Evolutionary conservation across 345 rosid genomes (phyloP), one percentile per base, ranked within the genome.

Genomic region (Salix koriyanagi): DNA sequence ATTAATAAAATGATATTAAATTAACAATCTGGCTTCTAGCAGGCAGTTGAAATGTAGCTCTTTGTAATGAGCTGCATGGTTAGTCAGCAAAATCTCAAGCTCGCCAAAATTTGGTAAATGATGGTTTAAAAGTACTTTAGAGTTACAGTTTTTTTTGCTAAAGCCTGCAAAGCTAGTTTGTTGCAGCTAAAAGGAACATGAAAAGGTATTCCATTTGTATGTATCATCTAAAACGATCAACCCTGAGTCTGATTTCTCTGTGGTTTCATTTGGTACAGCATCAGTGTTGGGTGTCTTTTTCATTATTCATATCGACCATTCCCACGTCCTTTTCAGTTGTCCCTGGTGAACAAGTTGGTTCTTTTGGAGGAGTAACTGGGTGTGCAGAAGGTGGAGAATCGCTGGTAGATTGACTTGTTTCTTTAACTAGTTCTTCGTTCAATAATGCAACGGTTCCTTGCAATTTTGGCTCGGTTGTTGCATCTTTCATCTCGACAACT

Each of bases 211-310:
- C 72, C 25, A 19, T 52, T 36, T 65, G 30, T 14, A 60, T 61
- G 14, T 14, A 36, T 80, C 76, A 85, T 84, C 92, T 58, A 86
- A 71, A 28, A 84, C 68, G 41, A 85, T 76, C 64, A 89, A 10
- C 7, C 82, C 79, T 0, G 81, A 39, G 16, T 68, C 71, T 21
- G 34, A 44, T 71, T 71, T 80, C 54, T 74, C 67, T 0, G 61
- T 60, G 11, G 28, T 56, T 5, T 72, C 79, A 61, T 62, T 70
- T 56, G 74, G 72, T 37, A 42, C 65, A 48, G 74, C 70, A 56
- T 76, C 77, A 56, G 71, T 21, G 52, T 72, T 60, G 68, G 61
- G 61, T 23, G 46, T 70, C 52, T 1, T 28, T 39, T 19, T 46
- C 85, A 15, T 65, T 70, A 28, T 69, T 71, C 69, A 16, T 42